Evolutionary conservation across 2,329 filamentous ascomycete species (phyloP).

Genomic region (Colletotrichum zoysiae): DNA sequence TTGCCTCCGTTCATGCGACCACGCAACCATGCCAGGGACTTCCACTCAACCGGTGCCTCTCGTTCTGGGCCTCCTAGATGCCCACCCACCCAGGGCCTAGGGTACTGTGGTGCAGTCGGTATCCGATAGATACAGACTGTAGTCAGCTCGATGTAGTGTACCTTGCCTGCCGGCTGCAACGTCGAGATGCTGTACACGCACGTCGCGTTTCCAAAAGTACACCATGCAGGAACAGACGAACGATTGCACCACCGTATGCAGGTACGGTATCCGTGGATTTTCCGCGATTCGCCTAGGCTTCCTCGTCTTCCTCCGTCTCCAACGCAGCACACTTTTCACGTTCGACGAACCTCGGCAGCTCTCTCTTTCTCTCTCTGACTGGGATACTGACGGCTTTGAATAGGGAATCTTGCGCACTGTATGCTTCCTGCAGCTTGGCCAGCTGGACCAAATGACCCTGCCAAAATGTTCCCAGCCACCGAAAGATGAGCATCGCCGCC

Average conservation of each 20-base stretch:
- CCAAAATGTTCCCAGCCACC: slow-evolving; percentile 15
- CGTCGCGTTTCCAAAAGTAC: background rate
- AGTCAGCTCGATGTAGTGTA: slow-evolving; percentile 5
- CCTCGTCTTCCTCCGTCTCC: slow-evolving; percentile 5
- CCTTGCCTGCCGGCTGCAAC: slow-evolving; percentile 37
- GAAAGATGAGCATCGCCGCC: slow-evolving; percentile 10
- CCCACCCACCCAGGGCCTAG: background rate
- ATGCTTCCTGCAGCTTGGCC: background rate
- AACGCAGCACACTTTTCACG: background rate
- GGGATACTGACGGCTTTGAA: background rate
- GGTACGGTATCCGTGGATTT: slow-evolving; percentile 31
- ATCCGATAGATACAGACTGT: background rate
- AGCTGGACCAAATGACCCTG: slow-evolving; percentile 13
- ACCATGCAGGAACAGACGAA: slow-evolving; percentile 41
- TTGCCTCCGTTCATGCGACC: slow-evolving; percentile 40
- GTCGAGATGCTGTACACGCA: slow-evolving; percentile 9
- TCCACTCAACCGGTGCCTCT: slow-evolving; percentile 16
- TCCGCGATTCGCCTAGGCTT: slow-evolving; percentile 17
- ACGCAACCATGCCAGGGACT: slow-evolving; percentile 27
- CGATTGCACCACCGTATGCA: slow-evolving; percentile 37
- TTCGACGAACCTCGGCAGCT: background rate
- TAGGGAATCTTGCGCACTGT: background rate
- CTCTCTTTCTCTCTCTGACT: too few species aligned
- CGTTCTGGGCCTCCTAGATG: slow-evolving; percentile 7
- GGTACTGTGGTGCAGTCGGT: slow-evolving; percentile 22